Conservation (phyloP, 495 filamentous ascomycete genomes). For the Neurospora sp. region DNA sequence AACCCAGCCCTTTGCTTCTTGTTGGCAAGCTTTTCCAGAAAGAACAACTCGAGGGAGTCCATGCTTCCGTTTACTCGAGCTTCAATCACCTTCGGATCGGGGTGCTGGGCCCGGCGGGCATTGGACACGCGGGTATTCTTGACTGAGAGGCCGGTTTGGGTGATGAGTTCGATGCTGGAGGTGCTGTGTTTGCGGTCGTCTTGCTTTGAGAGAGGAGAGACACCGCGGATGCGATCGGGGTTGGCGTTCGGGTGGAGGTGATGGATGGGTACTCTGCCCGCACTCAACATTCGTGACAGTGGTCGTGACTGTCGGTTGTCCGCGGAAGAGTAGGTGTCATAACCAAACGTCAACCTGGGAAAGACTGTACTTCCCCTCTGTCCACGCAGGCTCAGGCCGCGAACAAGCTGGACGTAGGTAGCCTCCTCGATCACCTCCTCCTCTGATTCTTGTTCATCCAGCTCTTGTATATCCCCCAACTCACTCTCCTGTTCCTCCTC, state of each 20-base stretch:
- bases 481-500: neutral
- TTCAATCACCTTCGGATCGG: neutral
- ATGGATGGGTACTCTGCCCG: neutral
- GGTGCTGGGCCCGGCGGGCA: neutral
- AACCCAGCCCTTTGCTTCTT: neutral
- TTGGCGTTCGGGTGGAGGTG: neutral
- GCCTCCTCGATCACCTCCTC: slow-evolving; percentile 4
- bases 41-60: slow-evolving; percentile 19
- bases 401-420: slow-evolving; percentile 8
- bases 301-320: neutral
- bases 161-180: slow-evolving; percentile 9
- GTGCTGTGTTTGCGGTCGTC: slow-evolving; percentile 1
- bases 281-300: neutral
- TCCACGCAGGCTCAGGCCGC: slow-evolving; percentile 4
- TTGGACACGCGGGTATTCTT: slow-evolving; percentile 11
- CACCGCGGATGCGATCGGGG: neutral
- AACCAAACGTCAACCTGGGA: neutral
- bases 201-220: neutral
- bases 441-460: neutral
- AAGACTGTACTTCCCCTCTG: neutral
- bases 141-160: slow-evolving; percentile 7
- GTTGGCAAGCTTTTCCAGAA: slow-evolving; percentile 17
- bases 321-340: neutral
- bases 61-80: slow-evolving; percentile 3
- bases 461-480: neutral